These are phyloP conservation scores for Neonectria ditissima DNA, from an alignment of 2,329 filamentous ascomycete species.

Conservation along the genomic window DNA sequence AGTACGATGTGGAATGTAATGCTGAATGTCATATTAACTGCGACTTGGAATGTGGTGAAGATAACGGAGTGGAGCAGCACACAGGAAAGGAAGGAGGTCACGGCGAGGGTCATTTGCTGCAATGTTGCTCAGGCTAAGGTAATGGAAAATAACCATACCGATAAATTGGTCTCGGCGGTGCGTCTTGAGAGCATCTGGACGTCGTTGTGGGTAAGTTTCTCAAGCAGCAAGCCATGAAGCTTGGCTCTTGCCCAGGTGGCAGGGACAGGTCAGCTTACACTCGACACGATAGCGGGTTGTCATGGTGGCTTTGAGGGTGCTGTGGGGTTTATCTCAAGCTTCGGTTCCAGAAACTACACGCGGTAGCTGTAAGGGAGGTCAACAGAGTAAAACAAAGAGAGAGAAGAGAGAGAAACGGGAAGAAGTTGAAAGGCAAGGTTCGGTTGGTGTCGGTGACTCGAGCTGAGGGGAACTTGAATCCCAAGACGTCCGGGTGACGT, in stretches of 20 bases:
- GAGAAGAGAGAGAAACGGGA: constrained; percentile 22
- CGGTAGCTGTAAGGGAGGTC: not conserved
- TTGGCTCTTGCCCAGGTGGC: constrained; percentile 8
- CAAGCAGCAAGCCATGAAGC: constrained; percentile 21
- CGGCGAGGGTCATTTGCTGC: constrained; percentile 1
- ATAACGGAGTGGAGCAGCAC: constrained; percentile 9
- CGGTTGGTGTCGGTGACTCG: constrained; percentile 31
- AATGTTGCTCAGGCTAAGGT: not conserved
- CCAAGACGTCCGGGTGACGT: constrained; percentile 29
- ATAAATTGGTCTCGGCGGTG: constrained; percentile 93
- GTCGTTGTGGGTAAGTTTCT: constrained; percentile 35
- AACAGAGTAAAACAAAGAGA: not conserved
- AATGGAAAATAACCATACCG: constrained; percentile 57
- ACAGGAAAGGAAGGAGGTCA: constrained; percentile 16
- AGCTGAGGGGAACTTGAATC: constrained; percentile 21
- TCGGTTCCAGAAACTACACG: not conserved
- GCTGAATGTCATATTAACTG: not conserved
- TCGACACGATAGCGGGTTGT: constrained; percentile 77
- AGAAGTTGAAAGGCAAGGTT: constrained; percentile 25
- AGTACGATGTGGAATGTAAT: not conserved
- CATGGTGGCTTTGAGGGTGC: constrained; percentile 54
- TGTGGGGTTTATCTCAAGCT: not conserved
- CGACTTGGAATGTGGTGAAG: constrained; percentile 6
- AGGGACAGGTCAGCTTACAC: constrained; percentile 64
- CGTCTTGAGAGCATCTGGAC: constrained; percentile 75